Percentiles rank a stretch among this genome's conserved stretches.
phyloP scores from a whole-genome alignment of 257 asterid genomes.

The Ophiorrhiza pumila region DNA sequence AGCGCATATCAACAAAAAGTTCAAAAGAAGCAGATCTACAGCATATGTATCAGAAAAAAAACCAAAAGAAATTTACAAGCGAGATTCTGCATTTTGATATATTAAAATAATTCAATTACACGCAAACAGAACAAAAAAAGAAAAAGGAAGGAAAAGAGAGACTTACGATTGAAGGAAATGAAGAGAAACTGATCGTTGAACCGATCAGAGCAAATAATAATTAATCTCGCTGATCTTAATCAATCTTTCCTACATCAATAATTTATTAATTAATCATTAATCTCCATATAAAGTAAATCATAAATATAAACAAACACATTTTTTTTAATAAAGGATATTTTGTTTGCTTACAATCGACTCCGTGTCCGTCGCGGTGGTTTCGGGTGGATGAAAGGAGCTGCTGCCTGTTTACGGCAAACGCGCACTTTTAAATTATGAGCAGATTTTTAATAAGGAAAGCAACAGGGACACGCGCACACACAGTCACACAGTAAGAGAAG shows the following conservation, averaged over 20 bases:
- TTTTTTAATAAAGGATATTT: not conserved
- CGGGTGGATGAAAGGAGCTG: not conserved
- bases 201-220: conserved; percentile 20
- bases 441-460: too few relatives aligned
- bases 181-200: not conserved
- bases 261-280: not conserved
- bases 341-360: conserved; percentile 1
- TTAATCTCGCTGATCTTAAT: not conserved
- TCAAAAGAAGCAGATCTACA: conserved; percentile 24
- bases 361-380: conserved; percentile 8
- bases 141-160: not conserved
- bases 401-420: not conserved
- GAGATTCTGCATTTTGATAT: not conserved
- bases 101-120: not conserved
- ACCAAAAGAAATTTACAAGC: not conserved
- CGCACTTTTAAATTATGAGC: too few relatives aligned
- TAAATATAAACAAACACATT: not conserved
- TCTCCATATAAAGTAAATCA: not conserved
- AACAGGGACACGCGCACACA: too few relatives aligned
- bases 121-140: not conserved
- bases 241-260: not conserved
- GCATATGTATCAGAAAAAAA: not conserved
- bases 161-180: conserved; percentile 24
- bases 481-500: not conserved
- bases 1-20: not conserved